Evolutionary conservation across 768 basidiomycete genomes (phyloP), one percentile per base, ranked within the genome.

Genomic region (Leccinum barrowsii): DNA sequence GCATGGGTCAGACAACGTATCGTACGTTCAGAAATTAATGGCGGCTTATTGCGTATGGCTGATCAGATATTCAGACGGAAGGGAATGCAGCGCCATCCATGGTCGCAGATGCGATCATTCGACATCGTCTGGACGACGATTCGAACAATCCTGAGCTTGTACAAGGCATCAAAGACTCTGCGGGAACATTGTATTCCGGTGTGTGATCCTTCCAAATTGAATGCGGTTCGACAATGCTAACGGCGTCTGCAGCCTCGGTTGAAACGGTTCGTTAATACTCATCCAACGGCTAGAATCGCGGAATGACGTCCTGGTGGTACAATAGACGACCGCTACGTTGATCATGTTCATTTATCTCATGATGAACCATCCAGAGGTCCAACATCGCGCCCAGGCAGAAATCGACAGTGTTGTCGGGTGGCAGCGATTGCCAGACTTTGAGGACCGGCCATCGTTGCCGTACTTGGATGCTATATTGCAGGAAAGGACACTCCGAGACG

Each of bases 401-500:
- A n/a, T 42, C 4, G 40, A 42, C n/a, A n/a, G n/a, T 10, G n/a
- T 42, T 1, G 40, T 42, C 8, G 40, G n/a, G n/a, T 7, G 40
- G n/a, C n/a, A 19, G 8, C 40, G 40, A 42, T 4, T 42, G 8
- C 40, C 40, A n/a, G n/a, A 42, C 40, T 42, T 42, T 42, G 40
- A 42, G 8, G 40, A 42, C n/a, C 3, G n/a, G 10, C 8, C 40
- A 42, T 42, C 40, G 5, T 42, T 42, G 10, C 40, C 40, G 8
- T 42, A 42, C 5, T 4, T 42, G 8, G 40, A 42, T 10, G 40
- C 40, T 10, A 0, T 42, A 2, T n/a, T 42, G 7, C 40, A n/a
- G 8, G 40, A 42, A 10, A 42, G 95, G 95, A 28, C 80, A 95
- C 44, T 90, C 92, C 7, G 82, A 86, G 65, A 80, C 81, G 26